Conservation (phyloP, 768 basidiomycete species). For the Calocybe cyanea region DNA sequence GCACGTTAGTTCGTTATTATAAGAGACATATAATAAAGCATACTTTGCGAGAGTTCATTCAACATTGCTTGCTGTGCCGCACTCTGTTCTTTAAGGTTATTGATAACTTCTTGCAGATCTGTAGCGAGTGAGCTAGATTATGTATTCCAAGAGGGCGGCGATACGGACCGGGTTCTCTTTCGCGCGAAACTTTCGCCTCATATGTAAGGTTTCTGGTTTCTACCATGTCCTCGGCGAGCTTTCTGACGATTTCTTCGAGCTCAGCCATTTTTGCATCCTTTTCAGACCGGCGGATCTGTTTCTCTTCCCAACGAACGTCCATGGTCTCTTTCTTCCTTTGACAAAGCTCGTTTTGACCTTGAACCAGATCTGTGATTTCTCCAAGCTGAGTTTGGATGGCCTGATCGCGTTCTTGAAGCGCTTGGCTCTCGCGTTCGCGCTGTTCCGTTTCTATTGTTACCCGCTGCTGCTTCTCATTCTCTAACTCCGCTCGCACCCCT, state of each 20-base stretch:
- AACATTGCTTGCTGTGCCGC: conserved; percentile 57
- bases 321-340: conserved; percentile 55
- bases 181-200: conserved; percentile 49
- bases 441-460: conserved; percentile 58
- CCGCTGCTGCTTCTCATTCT: conserved; percentile 57
- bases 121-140: neutral
- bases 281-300: conserved; percentile 50
- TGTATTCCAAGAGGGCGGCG: neutral
- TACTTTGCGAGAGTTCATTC: conserved; percentile 51
- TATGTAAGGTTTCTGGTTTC: conserved; percentile 47
- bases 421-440: conserved; percentile 55
- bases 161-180: conserved; percentile 52
- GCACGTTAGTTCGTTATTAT: conserved; percentile 4
- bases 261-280: conserved; percentile 58
- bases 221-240: conserved; percentile 53
- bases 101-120: conserved; percentile 61
- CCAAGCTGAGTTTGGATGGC: conserved; percentile 54
- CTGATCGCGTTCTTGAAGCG: conserved; percentile 58
- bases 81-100: conserved; percentile 57
- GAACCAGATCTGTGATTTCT: conserved; percentile 71
- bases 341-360: conserved; percentile 59
- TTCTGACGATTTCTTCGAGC: conserved; percentile 57
- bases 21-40: conserved; percentile 18
- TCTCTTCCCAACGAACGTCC: conserved; percentile 64
- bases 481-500: conserved; percentile 53